Evolutionary conservation across 495 filamentous ascomycete species (phyloP).

Genomic region (Thermothielavioides terrestris): DNA sequence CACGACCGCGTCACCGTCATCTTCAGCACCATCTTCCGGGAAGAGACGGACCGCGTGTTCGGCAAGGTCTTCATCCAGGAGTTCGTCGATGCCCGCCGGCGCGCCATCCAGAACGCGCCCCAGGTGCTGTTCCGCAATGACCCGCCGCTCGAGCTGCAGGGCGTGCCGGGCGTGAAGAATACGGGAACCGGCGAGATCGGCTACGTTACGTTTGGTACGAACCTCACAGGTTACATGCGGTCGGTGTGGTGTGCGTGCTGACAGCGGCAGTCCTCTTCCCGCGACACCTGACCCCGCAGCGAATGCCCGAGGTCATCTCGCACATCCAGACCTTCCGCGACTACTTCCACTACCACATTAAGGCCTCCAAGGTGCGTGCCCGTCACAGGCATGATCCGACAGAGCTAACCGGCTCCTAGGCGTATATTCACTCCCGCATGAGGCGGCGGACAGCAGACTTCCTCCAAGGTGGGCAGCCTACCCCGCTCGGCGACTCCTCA

Average conservation of each 20-base stretch:
- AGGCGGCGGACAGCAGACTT: constrained; percentile 94
- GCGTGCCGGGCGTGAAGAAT: constrained; percentile 70
- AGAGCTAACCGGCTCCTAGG: constrained; percentile 37
- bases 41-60: constrained; percentile 94
- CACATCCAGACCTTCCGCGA: constrained; percentile 99
- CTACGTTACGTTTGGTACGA: constrained; percentile 95
- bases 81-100: constrained; percentile 90
- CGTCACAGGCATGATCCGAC: no score
- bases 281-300: constrained; percentile 79
- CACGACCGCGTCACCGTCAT: constrained; percentile 97
- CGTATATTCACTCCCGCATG: constrained; percentile 98
- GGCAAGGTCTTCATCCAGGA: constrained; percentile 93
- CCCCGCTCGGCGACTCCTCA: neutral
- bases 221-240: no score
- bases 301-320: constrained; percentile 88
- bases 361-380: constrained; percentile 60
- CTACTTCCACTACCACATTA: constrained; percentile 99
- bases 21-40: constrained; percentile 95
- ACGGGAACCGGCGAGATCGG: constrained; percentile 72
- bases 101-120: constrained; percentile 94
- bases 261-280: constrained; percentile 78
- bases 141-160: constrained; percentile 82
- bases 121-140: constrained; percentile 97
- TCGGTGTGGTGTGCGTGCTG: neutral
- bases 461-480: constrained; percentile 61